Conservation (phyloP, 805 yeast genomes). For the Vanderwaltozyma verrucispora region DNA sequence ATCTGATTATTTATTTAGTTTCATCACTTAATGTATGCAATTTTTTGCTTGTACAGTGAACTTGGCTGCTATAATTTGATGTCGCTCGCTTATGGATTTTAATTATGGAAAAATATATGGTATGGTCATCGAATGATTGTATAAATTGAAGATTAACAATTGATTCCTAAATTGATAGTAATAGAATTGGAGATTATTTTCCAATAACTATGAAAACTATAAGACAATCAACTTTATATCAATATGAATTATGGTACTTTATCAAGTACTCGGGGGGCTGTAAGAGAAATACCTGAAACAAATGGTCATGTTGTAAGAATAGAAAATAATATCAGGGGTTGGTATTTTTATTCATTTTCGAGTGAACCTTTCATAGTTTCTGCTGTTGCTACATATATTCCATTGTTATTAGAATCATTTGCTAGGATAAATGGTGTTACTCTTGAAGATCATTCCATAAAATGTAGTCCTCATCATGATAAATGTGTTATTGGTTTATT, state of each 20-base stretch:
- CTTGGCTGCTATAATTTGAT: no score
- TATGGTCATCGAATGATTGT: no score
- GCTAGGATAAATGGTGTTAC: conserved; percentile 67
- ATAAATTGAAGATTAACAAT: no score
- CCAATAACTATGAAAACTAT: no score
- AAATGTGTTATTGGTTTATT: conserved; percentile 39
- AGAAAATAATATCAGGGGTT: conserved; percentile 39
- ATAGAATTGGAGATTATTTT: no score
- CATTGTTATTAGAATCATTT: conserved; percentile 56
- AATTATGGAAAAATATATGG: no score
- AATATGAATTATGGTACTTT: conserved; percentile 1
- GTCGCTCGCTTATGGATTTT: no score
- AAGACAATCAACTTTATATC: no score
- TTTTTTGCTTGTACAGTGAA: no score
- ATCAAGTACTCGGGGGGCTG: neutral
- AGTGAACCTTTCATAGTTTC: conserved; percentile 75
- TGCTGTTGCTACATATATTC: conserved; percentile 71
- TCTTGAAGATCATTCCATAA: conserved; percentile 44
- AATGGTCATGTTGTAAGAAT: conserved; percentile 16
- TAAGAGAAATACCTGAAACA: neutral
- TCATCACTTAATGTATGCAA: no score
- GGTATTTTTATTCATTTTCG: conserved; percentile 66
- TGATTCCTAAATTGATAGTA: no score
- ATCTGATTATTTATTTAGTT: no score
- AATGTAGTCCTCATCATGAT: conserved; percentile 33